Evolutionary conservation across 2,329 filamentous ascomycete genomes (phyloP), one percentile per base, ranked within the genome.

Genomic region (Whalleya microplaca): DNA sequence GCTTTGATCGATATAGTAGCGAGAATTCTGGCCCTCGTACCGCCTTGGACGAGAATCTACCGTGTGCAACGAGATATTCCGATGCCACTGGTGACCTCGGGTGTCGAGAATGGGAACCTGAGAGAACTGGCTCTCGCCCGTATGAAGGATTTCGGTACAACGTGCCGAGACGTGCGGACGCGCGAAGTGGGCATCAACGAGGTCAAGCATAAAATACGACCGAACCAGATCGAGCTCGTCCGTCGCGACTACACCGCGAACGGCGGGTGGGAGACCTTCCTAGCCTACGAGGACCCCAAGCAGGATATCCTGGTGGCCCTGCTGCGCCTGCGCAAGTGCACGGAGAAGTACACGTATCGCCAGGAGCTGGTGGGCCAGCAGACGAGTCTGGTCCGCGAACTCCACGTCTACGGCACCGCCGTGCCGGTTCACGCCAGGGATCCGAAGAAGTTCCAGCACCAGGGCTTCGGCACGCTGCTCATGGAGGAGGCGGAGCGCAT

Each of bases 401-500:
- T 99, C 53, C 95, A 99, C 74, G 95, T 99, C 1, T 99, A 99
- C 71, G 95, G 95, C 7, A 94, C 91, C 19, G 95, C 96, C 0
- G 95, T 99, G n/a, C 96, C 95, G 0, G 91, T 99, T 45, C 95
- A 99, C 74, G 94, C 92, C 8, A 84, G 96, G 54, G 95, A 99
- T 67, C 92, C 94, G 19, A 88, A 90, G 74, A 98, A 98, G 76
- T 98, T 98, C 76, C 95, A 99, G 78, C 95, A 99, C 76, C 95
- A 97, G 72, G 95, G 95, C 0, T 99, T 96, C 65, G 95, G 95
- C 46, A 99, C 95, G 1, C 74, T 99, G 59, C 72, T 99, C 64
- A 99, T 99, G 96, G 94, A 98, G 71, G 94, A 98, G 76, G 96
- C 95, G 0, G 95, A 98, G 77, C 84, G 93, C 49, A 99, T 99